phyloP scores from a whole-genome alignment of 345 rosid genomes.

The Eucalyptus tenuipes region DNA sequence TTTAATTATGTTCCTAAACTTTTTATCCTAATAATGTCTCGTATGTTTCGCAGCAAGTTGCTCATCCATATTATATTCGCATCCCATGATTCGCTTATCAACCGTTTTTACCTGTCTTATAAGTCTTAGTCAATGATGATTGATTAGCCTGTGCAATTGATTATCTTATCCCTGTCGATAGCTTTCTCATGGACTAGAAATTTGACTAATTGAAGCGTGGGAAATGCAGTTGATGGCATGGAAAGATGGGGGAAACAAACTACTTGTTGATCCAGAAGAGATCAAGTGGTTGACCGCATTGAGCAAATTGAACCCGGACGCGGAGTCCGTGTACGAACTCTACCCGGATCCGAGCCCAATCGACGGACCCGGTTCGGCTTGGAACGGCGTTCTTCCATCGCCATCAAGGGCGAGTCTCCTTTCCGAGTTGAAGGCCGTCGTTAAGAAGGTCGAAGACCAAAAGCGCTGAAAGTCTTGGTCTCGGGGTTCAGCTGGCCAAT shows the following conservation, averaged over 20 bases:
- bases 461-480: not conserved
- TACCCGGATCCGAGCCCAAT: constrained; percentile 28
- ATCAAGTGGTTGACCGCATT: constrained; percentile 32
- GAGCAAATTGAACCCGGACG: constrained; percentile 33
- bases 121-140: not conserved
- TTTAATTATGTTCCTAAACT: not conserved
- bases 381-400: constrained; percentile 40
- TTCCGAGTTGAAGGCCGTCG: constrained; percentile 19
- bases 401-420: constrained; percentile 34
- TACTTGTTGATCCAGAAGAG: constrained; percentile 58
- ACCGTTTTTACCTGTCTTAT: not conserved
- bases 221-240: constrained; percentile 60
- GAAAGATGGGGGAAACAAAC: constrained; percentile 57
- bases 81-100: not conserved
- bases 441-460: constrained; percentile 25
- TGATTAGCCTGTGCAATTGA: not conserved
- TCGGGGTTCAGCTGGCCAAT: not conserved
- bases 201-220: not conserved
- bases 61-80: not conserved
- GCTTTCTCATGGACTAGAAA: not conserved
- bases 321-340: constrained; percentile 62
- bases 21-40: not conserved
- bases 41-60: not conserved
- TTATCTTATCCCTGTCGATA: not conserved
- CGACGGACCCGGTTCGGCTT: constrained; percentile 39